Base-by-base conservation (phyloP, 352 stramenopile species). In the Aphanomyces euteiches region DNA sequence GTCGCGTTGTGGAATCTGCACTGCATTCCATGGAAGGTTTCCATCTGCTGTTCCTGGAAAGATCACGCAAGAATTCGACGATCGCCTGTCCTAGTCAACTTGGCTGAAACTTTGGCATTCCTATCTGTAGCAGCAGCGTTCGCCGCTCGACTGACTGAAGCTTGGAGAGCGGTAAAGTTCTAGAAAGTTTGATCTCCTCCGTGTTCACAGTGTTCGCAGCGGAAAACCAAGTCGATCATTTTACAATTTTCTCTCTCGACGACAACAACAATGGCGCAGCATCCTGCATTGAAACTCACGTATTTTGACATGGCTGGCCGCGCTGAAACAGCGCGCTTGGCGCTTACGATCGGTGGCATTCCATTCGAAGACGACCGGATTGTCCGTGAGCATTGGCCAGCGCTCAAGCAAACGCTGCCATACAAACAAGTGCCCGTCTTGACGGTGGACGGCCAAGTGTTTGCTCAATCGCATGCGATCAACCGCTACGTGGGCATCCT, bases 291-390 rank as follows among this genome's bases (percentile, higher is more conserved):
- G 40, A 88, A 84, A 64, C 39, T 89, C 28, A 82, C 77, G 40
- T 89, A 88, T 66, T 83, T 89, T 37, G 78, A 83, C 48, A 73
- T 79, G 47, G 63, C 75, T 50, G 82, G 80, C 0, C 79, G 82
- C 34, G 82, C 80, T 41, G 82, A 89, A 75, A 61, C 77, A 2
- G 84, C 81, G 50, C 79, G 82, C 0, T 61, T 88, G 39, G 78
- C 80, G 48, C 56, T 89, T n/a, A 77, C 77, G 13, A 74, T 87
- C n/a, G 74, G 60, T 17, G 73, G 72, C 19, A 66, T 89, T 45
- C 38, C 61, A 10, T 89, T 89, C 48, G 77, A 87, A 41, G 79
- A 89, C 72, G 78, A 86, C 21, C 81, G 80, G 39, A 66, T 89
- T n/a, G 63, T 64, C 13, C 50, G 37, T 5, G 68, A 76, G 47